phyloP scores from a whole-genome alignment of 495 filamentous ascomycete species.

The Gamarada debralockiae region DNA sequence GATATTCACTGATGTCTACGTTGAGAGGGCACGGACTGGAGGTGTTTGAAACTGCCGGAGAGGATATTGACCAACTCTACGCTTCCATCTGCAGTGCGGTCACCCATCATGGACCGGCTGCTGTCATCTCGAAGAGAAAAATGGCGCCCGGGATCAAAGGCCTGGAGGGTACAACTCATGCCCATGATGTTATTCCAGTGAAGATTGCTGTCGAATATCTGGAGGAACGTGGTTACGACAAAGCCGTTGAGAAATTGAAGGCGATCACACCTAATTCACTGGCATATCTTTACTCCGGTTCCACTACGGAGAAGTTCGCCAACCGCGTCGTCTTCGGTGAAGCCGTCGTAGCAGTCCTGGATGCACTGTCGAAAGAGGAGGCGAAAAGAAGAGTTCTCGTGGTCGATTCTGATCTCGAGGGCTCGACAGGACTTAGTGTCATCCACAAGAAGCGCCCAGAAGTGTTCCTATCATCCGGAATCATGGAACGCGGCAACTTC shows the following conservation, averaged over 20 bases:
- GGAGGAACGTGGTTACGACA: slow-evolving; percentile 17
- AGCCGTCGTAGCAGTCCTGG: slow-evolving; percentile 13
- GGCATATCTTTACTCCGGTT: slow-evolving; percentile 16
- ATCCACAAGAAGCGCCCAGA: slow-evolving; percentile 20
- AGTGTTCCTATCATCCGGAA: slow-evolving; percentile 19
- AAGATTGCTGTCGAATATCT: slow-evolving; percentile 15
- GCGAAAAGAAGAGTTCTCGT: slow-evolving; percentile 12
- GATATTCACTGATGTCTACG: slow-evolving; percentile 9
- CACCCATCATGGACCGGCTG: slow-evolving; percentile 17
- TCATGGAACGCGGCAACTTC: slow-evolving; percentile 23
- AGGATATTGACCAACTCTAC: slow-evolving; percentile 19
- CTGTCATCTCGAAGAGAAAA: slow-evolving; percentile 18
- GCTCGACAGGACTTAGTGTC: slow-evolving; percentile 18
- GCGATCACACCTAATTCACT: slow-evolving; percentile 15
- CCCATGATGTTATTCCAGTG: slow-evolving; percentile 22
- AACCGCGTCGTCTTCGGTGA: slow-evolving; percentile 21
- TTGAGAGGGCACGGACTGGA: slow-evolving; percentile 16
- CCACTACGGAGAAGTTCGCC: slow-evolving; percentile 8
- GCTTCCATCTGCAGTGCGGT: slow-evolving; percentile 11
- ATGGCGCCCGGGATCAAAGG: slow-evolving; percentile 21
- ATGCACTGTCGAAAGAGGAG: slow-evolving; percentile 14
- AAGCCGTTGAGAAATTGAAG: slow-evolving; percentile 14
- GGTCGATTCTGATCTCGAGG: slow-evolving; percentile 20
- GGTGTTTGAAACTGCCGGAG: slow-evolving; percentile 14
- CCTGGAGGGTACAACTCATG: slow-evolving; percentile 17